Evolutionary conservation across 2,329 filamentous ascomycete genomes (phyloP).

Genomic region (Aureobasidium sp.): DNA sequence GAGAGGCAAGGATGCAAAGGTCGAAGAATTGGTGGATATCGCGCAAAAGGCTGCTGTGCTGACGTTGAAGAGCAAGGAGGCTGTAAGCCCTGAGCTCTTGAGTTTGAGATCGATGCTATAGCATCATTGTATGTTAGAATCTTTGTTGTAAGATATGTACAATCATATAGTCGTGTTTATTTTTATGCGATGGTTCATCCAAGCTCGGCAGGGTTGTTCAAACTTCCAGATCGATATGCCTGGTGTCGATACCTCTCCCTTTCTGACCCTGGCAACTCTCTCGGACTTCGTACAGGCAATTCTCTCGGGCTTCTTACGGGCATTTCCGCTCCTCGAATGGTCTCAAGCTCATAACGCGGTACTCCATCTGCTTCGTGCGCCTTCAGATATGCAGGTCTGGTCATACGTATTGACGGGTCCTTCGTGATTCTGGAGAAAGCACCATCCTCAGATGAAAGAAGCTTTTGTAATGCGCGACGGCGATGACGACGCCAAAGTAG

Average conservation of each 20-base stretch:
- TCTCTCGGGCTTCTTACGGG: background rate
- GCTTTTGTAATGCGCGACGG: background rate
- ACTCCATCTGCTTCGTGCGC: background rate
- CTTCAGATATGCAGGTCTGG: background rate
- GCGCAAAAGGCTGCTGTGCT: conserved; percentile 76
- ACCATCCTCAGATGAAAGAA: background rate
- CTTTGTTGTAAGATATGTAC: background rate
- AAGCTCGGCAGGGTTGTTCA: background rate
- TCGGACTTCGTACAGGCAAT: background rate
- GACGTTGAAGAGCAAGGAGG: conserved; percentile 67
- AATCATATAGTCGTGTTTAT: background rate
- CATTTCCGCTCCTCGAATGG: background rate
- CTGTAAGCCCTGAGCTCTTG: conserved; percentile 57
- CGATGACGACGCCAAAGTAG: background rate
- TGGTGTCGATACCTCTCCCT: background rate
- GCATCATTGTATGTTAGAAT: background rate
- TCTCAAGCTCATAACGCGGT: background rate
- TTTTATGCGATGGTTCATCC: background rate
- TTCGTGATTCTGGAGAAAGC: background rate
- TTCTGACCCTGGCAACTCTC: background rate
- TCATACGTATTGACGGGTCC: background rate
- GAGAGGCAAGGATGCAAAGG: conserved; percentile 35
- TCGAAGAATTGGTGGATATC: conserved; percentile 62
- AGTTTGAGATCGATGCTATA: conserved; percentile 29
- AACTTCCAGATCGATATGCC: background rate